Conservation (phyloP, 169 alveolate genomes). For the Plasmodium sp. region DNA sequence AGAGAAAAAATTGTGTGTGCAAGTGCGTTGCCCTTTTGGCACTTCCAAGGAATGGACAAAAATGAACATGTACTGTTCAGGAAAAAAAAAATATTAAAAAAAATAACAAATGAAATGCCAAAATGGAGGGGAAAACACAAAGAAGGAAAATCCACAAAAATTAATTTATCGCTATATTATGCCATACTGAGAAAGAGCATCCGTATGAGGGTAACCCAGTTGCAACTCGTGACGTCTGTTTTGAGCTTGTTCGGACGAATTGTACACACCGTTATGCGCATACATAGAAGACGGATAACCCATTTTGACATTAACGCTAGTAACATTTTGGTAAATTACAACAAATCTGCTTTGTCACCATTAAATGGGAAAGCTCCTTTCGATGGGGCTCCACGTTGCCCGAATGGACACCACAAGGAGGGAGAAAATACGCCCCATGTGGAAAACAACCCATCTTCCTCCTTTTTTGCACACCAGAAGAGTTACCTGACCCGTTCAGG, state of each 20-base stretch:
- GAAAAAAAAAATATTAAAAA: conserved; percentile 5
- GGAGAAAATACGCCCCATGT: neutral
- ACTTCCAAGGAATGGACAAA: neutral
- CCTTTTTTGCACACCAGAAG: neutral
- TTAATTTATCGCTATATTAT: neutral
- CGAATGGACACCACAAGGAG: neutral
- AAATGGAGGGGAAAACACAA: conserved; percentile 2
- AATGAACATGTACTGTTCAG: neutral
- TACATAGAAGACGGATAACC: conserved; percentile 34
- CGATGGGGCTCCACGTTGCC: neutral
- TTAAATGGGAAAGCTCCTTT: neutral
- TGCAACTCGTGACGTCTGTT: neutral
- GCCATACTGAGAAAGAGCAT: neutral
- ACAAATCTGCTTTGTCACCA: neutral
- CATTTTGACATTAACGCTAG: conserved; percentile 66
- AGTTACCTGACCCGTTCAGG: neutral
- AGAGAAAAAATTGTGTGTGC: neutral
- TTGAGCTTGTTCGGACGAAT: conserved; percentile 36
- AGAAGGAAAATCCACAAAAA: neutral
- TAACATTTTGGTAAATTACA: conserved; percentile 38
- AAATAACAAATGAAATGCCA: neutral
- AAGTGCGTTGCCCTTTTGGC: neutral
- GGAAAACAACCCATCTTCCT: neutral
- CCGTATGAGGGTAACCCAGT: neutral
- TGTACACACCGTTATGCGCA: neutral